Evolutionary conservation across 1,284 basidiomycete genomes (phyloP), one percentile per base, ranked within the genome.

Genomic region (Puccinia hordei): DNA sequence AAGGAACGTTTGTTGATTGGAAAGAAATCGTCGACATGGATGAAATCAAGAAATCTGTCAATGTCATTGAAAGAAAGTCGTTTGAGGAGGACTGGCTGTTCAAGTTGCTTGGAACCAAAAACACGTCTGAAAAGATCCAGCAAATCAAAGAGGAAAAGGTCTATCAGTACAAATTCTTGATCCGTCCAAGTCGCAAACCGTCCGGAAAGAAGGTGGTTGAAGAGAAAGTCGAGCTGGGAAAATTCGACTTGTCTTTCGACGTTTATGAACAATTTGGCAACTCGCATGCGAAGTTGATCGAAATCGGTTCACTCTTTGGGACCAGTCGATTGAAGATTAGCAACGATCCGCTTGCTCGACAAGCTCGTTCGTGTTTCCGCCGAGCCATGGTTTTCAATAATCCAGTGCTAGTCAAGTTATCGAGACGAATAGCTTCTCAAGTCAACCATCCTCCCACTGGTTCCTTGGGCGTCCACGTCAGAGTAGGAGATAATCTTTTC

Each of bases 401-500:
- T 49, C 65, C 76, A 41, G 51, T 71, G 3, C 35, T 78, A n/a
- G 17, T 46, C 22, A 53, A 59, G 13, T n/a, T 65, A 30, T 53
- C 76, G 10, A 30, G 13, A 22, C 30, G 68, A 41, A 78, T 78
- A 55, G 27, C 51, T 27, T 41, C 65, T 10, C 44, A 57, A 55
- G 41, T 77, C n/a, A 49, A 17, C 30, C n/a, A 69, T 24, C 66
- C 41, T 27, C 41, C 66, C 13, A 46, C 4, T 49, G 76, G 76
- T 27, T 78, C 41, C 33, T 59, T 51, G 35, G 63, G 65, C 33
- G 53, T 71, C 24, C 76, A 78, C 55, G 44, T 78, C 10, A 78
- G 76, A 59, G 30, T 78, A 71, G 76, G 76, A 55, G 76, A 78
- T 38, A 78, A 68, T 33, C 38, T 69, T 12, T 78, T 78, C 38